A percentile compares a stretch with the other conserved stretches of the same genome.
phyloP scores from a whole-genome alignment of 2,329 filamentous ascomycete species.

The Botrytis byssoidea region DNA sequence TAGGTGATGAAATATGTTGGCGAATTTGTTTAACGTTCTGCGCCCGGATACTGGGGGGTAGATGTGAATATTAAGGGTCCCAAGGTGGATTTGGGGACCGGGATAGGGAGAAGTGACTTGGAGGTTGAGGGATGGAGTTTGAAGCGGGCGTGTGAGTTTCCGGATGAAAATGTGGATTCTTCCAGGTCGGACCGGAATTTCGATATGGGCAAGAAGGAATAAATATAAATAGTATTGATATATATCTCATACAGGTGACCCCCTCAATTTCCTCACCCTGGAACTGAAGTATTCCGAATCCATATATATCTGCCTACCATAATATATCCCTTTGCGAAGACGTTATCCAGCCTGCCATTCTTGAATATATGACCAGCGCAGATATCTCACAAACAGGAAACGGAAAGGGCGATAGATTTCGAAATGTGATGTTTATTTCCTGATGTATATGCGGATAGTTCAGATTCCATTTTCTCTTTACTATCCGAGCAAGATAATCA shows the following conservation, averaged over 20 bases:
- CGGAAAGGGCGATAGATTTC: neutral
- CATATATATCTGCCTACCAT: too few species aligned
- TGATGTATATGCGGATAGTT: neutral
- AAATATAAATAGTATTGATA: too few species aligned
- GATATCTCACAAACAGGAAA: neutral
- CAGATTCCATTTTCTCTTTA: neutral
- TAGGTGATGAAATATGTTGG: neutral
- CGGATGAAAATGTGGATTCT: slow-evolving; percentile 4
- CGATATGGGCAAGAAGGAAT: too few species aligned
- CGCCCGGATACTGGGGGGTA: slow-evolving; percentile 17
- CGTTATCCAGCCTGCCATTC: neutral
- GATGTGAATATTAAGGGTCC: neutral
- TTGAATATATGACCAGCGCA: neutral
- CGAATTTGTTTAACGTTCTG: slow-evolving; percentile 1
- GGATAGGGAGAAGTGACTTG: neutral
- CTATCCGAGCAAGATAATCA: neutral
- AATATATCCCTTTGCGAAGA: neutral
- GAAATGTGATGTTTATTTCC: neutral
- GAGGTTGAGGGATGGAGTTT: neutral
- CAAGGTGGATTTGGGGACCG: neutral
- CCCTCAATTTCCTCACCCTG: too few species aligned
- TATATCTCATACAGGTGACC: too few species aligned
- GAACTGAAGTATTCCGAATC: too few species aligned
- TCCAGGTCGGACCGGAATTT: too few species aligned
- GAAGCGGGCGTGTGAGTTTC: slow-evolving; percentile 2